Evolutionary conservation across 202 grass and related monocot species (phyloP).

Genomic region (Schoenoplectus tabernaemontani): DNA sequence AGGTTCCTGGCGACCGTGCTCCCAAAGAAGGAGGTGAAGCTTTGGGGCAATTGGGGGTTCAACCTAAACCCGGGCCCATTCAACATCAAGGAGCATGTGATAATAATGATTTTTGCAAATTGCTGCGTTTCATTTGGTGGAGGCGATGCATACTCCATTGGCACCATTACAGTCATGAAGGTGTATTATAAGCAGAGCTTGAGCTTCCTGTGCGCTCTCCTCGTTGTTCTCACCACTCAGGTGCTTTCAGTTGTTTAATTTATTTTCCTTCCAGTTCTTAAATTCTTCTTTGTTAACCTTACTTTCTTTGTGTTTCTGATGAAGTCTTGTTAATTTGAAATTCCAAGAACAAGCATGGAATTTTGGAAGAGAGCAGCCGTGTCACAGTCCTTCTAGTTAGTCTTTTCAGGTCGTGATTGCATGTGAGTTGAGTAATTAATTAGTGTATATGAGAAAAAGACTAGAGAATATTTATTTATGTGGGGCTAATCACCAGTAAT

Average conservation of each 20-base stretch:
- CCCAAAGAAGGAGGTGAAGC: slow-evolving; percentile 45
- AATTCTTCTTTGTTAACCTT: not conserved
- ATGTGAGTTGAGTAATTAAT: not conserved
- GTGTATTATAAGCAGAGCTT: slow-evolving; percentile 90
- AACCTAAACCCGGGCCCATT: slow-evolving; percentile 92
- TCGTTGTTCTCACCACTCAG: slow-evolving; percentile 95
- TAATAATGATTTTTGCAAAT: slow-evolving; percentile 97
- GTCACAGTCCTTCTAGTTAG: not conserved
- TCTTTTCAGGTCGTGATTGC: not conserved
- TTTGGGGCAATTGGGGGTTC: slow-evolving; percentile 45
- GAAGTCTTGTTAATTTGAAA: not conserved
- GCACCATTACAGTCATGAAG: slow-evolving; percentile 99
- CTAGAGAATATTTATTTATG: not conserved
- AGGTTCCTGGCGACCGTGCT: slow-evolving; percentile 74
- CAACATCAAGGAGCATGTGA: slow-evolving; percentile 99
- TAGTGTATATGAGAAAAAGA: not conserved
- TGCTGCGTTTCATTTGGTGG: slow-evolving; percentile 89
- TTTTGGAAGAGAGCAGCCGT: not conserved
- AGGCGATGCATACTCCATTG: slow-evolving; percentile 95
- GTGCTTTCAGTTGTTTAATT: slow-evolving; percentile 7
- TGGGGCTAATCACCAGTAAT: not conserved
- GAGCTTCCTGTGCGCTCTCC: slow-evolving; percentile 69
- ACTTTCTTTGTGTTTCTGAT: not conserved
- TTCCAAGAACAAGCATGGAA: not conserved
- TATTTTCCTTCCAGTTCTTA: not conserved